These are phyloP conservation scores for Monosporascus sp. DNA, from an alignment of 2,329 filamentous ascomycete genomes.

Conservation along the genomic window DNA sequence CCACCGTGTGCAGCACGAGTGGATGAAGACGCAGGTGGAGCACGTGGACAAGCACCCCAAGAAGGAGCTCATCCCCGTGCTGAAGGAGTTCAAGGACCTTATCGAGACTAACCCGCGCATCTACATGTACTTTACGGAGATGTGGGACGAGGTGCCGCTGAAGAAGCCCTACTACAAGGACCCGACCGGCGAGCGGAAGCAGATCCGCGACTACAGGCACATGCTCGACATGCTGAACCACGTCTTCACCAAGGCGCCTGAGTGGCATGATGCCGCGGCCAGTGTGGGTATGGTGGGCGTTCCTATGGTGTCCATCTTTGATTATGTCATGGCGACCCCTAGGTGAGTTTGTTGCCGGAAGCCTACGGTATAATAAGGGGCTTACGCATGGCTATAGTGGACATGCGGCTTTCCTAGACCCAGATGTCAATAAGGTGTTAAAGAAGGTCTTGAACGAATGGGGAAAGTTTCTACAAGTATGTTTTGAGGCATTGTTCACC, in stretches of 20 bases:
- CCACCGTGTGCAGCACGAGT: constrained; percentile 56
- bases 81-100: constrained; percentile 59
- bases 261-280: constrained; percentile 47
- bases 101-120: constrained; percentile 60
- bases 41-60: constrained; percentile 45
- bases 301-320: constrained; percentile 48
- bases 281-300: constrained; percentile 48
- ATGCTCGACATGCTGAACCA: constrained; percentile 64
- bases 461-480: constrained; percentile 47
- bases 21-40: constrained; percentile 51
- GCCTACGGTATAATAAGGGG: no score
- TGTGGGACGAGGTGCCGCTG: constrained; percentile 62
- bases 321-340: constrained; percentile 51
- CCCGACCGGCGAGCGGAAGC: constrained; percentile 51
- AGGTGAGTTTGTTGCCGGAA: constrained; percentile 25
- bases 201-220: constrained; percentile 59
- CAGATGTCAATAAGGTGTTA: constrained; percentile 47
- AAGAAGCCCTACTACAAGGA: constrained; percentile 56
- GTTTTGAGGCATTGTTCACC: not conserved
- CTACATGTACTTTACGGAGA: constrained; percentile 60
- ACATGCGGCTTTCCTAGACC: constrained; percentile 48
- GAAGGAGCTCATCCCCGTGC: constrained; percentile 49
- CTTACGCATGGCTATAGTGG: constrained; percentile 26
- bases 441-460: constrained; percentile 53
- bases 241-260: constrained; percentile 43